A percentile compares a stretch with the other conserved stretches of the same genome.
Evolutionary conservation across 345 rosid species (phyloP).

Genomic region (Lumnitzera racemosa): DNA sequence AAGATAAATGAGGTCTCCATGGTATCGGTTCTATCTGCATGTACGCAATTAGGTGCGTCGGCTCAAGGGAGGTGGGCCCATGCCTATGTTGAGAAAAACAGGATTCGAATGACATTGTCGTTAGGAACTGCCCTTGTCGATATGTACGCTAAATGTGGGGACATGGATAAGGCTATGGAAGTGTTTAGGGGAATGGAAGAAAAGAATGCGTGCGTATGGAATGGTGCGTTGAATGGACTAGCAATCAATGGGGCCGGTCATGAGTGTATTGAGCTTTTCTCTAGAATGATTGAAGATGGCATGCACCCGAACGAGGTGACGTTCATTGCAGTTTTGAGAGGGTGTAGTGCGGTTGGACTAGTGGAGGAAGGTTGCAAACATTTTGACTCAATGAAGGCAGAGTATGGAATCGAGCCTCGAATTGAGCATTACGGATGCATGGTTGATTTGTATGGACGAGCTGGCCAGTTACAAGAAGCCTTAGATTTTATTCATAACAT

Average conservation of each 20-base stretch:
- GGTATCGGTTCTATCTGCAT: constrained; percentile 55
- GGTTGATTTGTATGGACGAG: constrained; percentile 54
- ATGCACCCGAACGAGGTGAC: constrained; percentile 44
- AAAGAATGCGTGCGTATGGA: constrained; percentile 56
- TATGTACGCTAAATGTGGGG: constrained; percentile 57
- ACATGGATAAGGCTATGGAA: constrained; percentile 46
- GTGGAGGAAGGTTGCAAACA: constrained; percentile 45
- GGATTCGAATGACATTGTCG: constrained; percentile 32
- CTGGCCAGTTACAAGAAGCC: constrained; percentile 47
- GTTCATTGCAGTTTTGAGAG: constrained; percentile 47
- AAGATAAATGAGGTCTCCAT: constrained; percentile 45
- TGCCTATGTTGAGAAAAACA: constrained; percentile 41
- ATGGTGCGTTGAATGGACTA: constrained; percentile 43
- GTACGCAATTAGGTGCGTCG: constrained; percentile 47
- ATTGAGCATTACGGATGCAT: constrained; percentile 70
- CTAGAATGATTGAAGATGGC: constrained; percentile 33
- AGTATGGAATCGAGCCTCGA: constrained; percentile 42
- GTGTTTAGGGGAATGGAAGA: constrained; percentile 47
- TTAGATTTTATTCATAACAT: constrained; percentile 30
- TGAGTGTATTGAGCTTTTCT: constrained; percentile 46
- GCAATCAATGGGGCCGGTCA: constrained; percentile 50
- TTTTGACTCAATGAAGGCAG: constrained; percentile 39
- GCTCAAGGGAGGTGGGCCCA: constrained; percentile 69
- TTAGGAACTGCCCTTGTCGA: constrained; percentile 56
- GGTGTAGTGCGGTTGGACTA: constrained; percentile 46